Evolutionary conservation across 345 rosid genomes (phyloP), one percentile per base, ranked within the genome.

Genomic region (Corchorus capsularis): DNA sequence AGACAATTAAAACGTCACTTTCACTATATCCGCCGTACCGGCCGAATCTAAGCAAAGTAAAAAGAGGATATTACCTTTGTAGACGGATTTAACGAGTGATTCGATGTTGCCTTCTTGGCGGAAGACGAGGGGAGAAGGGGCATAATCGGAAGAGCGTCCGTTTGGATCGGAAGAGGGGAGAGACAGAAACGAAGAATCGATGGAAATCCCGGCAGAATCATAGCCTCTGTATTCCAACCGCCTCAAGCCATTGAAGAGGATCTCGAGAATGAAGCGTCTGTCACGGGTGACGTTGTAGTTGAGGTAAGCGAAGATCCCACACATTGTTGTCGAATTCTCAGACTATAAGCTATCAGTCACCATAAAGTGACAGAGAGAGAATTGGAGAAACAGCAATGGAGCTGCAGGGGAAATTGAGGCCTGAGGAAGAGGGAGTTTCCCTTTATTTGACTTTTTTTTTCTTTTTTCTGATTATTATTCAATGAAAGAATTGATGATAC

Each of bases 81-180:
- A 80, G 55, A 85, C 85, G 6, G 84, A 85, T 64, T 82, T 85
- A 64, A 85, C 88, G 62, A 85, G 88, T 56, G 88, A 85, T 59
- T 85, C 85, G 60, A 85, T 85, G 77, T 85, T 85, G 19, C 88
- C 88, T 69, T 75, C 85, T 73, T 82, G 85, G 43, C 85, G 88
- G 67, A 85, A 85, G 55, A 85, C 84, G 65, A 85, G 81, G 14
- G 84, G 88, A 5, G 71, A 39, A 69, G 62, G 74, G 22, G 16
- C 20, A 61, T 59, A 34, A 10, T 32, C 12, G 49, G 72, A 10
- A 75, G 27, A 3, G 1, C 35, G 41, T 13, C n/a, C 22, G 39
- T 53, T 50, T 10, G 62, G 10, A 49, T 62, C 50, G 17, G 64
- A 61, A 63, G 20, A 12, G 14, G 46, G 59, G 16, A 50, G 75